phyloP scores from a whole-genome alignment of 495 filamentous ascomycete species.

The Lepidopterella palustris region DNA sequence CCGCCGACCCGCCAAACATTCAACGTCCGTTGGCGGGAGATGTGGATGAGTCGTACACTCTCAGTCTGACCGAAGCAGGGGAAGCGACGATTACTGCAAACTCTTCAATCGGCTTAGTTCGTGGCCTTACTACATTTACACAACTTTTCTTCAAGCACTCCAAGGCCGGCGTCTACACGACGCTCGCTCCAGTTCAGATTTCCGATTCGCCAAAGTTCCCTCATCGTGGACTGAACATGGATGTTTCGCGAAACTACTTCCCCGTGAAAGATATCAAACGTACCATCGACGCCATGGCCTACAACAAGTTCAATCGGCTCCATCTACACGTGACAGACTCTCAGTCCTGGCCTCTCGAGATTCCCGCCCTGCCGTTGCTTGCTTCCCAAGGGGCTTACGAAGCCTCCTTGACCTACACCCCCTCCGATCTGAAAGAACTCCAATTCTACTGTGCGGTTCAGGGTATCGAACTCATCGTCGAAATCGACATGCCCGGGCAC shows the following conservation, averaged over 20 bases:
- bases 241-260: slow-evolving; percentile 62
- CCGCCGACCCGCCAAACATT: slow-evolving; percentile 45
- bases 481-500: slow-evolving; percentile 80
- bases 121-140: slow-evolving; percentile 61
- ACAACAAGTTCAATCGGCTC: slow-evolving; percentile 73
- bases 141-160: slow-evolving; percentile 72
- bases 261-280: slow-evolving; percentile 55
- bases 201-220: slow-evolving; percentile 58
- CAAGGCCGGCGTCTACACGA: slow-evolving; percentile 52
- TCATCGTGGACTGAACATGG: slow-evolving; percentile 70
- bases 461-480: slow-evolving; percentile 66
- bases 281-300: slow-evolving; percentile 63
- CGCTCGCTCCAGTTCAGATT: slow-evolving; percentile 59
- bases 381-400: slow-evolving; percentile 62
- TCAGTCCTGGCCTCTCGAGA: slow-evolving; percentile 77
- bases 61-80: slow-evolving; percentile 50
- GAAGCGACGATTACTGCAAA: slow-evolving; percentile 52
- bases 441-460: slow-evolving; percentile 59
- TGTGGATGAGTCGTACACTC: slow-evolving; percentile 66
- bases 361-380: slow-evolving; percentile 64
- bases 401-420: slow-evolving; percentile 54
- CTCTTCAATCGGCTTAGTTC: slow-evolving; percentile 59
- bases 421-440: slow-evolving; percentile 53
- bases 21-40: slow-evolving; percentile 54
- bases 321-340: slow-evolving; percentile 76